Conservation (phyloP, 148 eudicot genomes). For the Rhododendron griersonianum region DNA sequence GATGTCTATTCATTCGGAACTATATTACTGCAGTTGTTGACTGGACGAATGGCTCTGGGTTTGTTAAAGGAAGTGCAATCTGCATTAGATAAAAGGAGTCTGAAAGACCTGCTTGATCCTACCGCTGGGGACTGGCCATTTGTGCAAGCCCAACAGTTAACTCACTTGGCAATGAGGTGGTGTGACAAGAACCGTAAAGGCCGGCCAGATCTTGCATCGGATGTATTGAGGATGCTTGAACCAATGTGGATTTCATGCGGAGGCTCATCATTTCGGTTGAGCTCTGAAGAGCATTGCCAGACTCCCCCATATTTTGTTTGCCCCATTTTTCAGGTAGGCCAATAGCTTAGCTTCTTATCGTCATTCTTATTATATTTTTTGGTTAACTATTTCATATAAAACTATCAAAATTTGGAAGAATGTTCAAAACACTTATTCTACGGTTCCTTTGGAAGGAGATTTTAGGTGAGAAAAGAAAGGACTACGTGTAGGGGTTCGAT, state of each 20-base stretch:
- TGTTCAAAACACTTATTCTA: not conserved
- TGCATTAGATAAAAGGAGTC: constrained; percentile 56
- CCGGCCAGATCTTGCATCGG: constrained; percentile 66
- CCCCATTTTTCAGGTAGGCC: constrained; percentile 84
- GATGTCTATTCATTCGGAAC: constrained; percentile 85
- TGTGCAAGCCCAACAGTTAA: constrained; percentile 61
- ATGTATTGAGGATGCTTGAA: constrained; percentile 75
- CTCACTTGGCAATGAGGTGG: constrained; percentile 66
- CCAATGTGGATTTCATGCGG: constrained; percentile 64
- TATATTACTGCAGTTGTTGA: constrained; percentile 59
- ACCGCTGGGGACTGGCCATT: constrained; percentile 99
- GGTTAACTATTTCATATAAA: too few species aligned
- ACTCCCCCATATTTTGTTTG: constrained; percentile 66
- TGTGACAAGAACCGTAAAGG: constrained; percentile 38
- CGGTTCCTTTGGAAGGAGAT: not conserved
- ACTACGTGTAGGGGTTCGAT: too few species aligned
- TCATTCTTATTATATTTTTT: not conserved
- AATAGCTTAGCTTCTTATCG: not conserved
- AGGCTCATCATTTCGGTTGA: constrained; percentile 34
- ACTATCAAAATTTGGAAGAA: not conserved
- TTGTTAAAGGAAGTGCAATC: constrained; percentile 56
- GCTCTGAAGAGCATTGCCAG: constrained; percentile 27
- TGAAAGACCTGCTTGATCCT: constrained; percentile 54
- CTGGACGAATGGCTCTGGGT: constrained; percentile 61
- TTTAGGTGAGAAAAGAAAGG: not conserved